Evolutionary conservation across 2,329 filamentous ascomycete genomes (phyloP), one percentile per base, ranked within the genome.

Genomic region (Calonectria ilicicola): DNA sequence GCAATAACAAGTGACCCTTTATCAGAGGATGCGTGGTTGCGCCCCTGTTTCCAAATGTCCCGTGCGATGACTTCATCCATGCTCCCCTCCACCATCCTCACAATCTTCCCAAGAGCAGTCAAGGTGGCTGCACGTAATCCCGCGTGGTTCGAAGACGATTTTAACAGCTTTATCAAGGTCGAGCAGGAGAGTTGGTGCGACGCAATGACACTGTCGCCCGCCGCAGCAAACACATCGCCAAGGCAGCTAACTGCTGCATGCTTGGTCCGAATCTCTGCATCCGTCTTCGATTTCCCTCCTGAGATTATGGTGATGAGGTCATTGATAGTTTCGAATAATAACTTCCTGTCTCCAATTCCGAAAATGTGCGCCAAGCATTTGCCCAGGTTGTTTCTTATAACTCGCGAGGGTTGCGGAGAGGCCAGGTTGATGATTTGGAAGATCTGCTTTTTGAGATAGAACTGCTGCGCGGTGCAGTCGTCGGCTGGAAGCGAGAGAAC

Each of bases 281-380:
- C 96, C 66, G 86, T 86, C 82, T 93, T 93, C 40, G 88, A 88
- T 83, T 98, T 98, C 23, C 93, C 91, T 60, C 90, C 90, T 72
- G 92, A 92, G 56, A 98, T 83, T 69, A 98, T 92, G 14, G 86
- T 87, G 12, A 96, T 88, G 14, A 98, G 88, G 77, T 98, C 96
- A 80, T 97, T 98, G 81, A 98, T 94, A 0, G 95, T 97, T 84
- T 99, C 97, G 81, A 97, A 98, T 2, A 99, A 89, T 64, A 98
- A 89, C 82, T 97, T 98, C 75, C 96, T 91, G 84, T 98, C 96
- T 15, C 97, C 97, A 75, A 94, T 93, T 19, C 89, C 90, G 76
- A 99, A 94, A 71, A 98, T 92, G 79, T 93, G 92, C 49, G 93
- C 93, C 76, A 98, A 93, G 78, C 95, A 96, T 83, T 91, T 91